Base-by-base conservation (phyloP, 371 early-diverging fungal species). In the Rhizopus stolonifer region DNA sequence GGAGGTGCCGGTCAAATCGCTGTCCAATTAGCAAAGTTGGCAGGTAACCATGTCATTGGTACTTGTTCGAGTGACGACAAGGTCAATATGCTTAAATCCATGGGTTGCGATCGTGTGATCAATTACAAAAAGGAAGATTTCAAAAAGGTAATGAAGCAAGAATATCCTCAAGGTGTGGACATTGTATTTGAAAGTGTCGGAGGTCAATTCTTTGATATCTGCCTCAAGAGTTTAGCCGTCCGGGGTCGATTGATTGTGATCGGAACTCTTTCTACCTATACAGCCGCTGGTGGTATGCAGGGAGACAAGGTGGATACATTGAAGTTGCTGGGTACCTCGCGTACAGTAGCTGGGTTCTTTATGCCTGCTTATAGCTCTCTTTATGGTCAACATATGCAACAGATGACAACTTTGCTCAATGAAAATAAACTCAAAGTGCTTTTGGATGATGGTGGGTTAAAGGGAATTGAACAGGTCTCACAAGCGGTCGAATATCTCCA, bases 141-240 rank as follows among this genome's bases (percentile, higher is more conserved):
- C 47, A 64, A 63, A n/a, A 44, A 58, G 14, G 83, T 82, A 2
- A 56, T 85, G 56, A 66, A 65, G 53, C 73, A 70, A 22, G 81
- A 82, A 69, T 82, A 79, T 49, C 77, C 77, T 26, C 55, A 54
- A 21, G 83, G 83, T 22, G 67, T 85, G 14, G 81, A 85, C 56
- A 73, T 83, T 51, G 67, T 83, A 0, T 83, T 77, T 65, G 85
- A 85, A 56, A 68, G 71, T 31, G 77, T 85, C n/a, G 85, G 85
- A 22, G 85, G 85, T 15, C 34, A 74, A 24, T 80, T 77, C 65
- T 70, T 85, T 49, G 56, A 72, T 23, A 70, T 63, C 32, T 72
- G 76, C 47, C 59, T 79, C 43, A 60, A 63, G 52, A 72, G 68
- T 40, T 60, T 82, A 45, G 80, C 80, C 15, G 58, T 70, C 4